phyloP scores from a whole-genome alignment of 148 eudicot species.

The Persicaria maculosa region DNA sequence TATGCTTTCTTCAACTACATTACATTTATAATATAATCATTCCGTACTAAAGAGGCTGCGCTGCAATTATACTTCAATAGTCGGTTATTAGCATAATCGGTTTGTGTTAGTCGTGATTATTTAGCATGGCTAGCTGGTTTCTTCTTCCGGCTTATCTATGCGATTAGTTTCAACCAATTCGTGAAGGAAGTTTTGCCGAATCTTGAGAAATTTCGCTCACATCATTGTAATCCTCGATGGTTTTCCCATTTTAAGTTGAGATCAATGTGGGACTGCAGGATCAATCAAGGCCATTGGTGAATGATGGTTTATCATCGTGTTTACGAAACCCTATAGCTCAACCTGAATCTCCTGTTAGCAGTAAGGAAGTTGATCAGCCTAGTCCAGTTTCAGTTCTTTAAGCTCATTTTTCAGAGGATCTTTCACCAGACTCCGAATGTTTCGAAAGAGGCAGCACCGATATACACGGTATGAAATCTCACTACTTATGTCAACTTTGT shows the following conservation, averaged over 20 bases:
- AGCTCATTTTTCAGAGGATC: constrained; percentile 48
- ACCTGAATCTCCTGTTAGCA: constrained; percentile 47
- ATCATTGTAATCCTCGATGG: too few relatives aligned
- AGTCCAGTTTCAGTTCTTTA: constrained; percentile 80
- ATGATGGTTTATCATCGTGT: constrained; percentile 24
- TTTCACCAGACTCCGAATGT: constrained; percentile 66
- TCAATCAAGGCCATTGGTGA: constrained; percentile 18
- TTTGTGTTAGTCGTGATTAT: too few relatives aligned
- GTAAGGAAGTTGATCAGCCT: constrained; percentile 73
- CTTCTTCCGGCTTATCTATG: too few relatives aligned
- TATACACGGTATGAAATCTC: constrained; percentile 46
- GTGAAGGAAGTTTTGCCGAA: too few relatives aligned
- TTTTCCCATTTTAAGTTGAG: background rate
- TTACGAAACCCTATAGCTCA: constrained; percentile 33
- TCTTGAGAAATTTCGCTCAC: too few relatives aligned
- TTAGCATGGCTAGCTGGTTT: too few relatives aligned
- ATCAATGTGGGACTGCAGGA: constrained; percentile 23
- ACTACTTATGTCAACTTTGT: too few relatives aligned
- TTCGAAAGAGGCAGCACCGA: constrained; percentile 71
- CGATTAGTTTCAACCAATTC: too few relatives aligned
- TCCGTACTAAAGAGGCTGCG: too few relatives aligned
- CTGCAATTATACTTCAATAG: too few relatives aligned
- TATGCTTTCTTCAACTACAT: background rate
- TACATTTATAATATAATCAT: too few relatives aligned
- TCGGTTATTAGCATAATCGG: too few relatives aligned